These are phyloP conservation scores for Rhodotorula sp. DNA, from an alignment of 1,284 basidiomycete species.

Conservation along the genomic window DNA sequence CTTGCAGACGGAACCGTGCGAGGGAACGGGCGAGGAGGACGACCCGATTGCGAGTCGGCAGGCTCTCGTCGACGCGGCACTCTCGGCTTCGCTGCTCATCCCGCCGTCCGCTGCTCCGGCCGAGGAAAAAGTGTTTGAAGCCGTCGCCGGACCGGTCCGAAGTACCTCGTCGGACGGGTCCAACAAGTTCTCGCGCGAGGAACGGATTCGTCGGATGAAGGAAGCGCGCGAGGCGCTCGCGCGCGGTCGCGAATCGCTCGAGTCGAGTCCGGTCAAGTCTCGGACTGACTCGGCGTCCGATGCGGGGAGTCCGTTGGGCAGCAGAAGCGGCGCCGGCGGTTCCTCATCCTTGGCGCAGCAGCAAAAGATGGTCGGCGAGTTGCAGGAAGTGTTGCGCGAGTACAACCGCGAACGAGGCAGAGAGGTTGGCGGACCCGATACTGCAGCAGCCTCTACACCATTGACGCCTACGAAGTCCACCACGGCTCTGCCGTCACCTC, in stretches of 20 bases:
- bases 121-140: constrained; percentile 31
- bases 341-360: constrained; percentile 1
- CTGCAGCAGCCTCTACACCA: too few relatives aligned
- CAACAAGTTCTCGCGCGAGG: constrained; percentile 25
- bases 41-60: constrained; percentile 6
- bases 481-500: too few relatives aligned
- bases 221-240: constrained; percentile 26
- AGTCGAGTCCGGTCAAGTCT: not conserved
- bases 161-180: not conserved
- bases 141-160: constrained; percentile 5
- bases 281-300: not conserved
- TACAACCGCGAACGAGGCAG: constrained; percentile 7
- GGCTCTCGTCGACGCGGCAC: constrained; percentile 19
- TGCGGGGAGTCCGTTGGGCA: not conserved
- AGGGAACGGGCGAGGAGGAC: not conserved
- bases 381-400: constrained; percentile 27
- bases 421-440: not conserved
- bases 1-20: not conserved
- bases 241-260: constrained; percentile 7
- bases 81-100: constrained; percentile 14
- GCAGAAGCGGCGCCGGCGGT: too few relatives aligned
- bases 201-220: constrained; percentile 24
- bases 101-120: not conserved
- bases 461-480: too few relatives aligned
- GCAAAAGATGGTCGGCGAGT: constrained; percentile 28